A percentile compares a stretch with the other conserved stretches of the same genome.
phyloP scores from a whole-genome alignment of 2,329 filamentous ascomycete genomes.

The Monosporascus sp. region DNA sequence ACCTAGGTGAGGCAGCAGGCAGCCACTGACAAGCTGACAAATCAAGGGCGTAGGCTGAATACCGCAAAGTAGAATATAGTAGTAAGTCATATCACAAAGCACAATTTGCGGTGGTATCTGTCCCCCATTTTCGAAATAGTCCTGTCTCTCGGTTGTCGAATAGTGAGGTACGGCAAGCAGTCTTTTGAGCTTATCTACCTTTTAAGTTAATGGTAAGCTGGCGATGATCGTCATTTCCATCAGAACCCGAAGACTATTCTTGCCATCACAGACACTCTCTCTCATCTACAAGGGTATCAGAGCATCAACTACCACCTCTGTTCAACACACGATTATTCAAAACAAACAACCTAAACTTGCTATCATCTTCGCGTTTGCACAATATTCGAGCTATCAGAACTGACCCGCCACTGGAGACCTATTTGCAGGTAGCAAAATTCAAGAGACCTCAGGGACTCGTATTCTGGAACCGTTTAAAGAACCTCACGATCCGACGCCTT shows the following conservation, averaged over 20 bases:
- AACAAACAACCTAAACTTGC: too few species aligned
- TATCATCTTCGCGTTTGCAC: too few species aligned
- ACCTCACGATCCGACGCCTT: not conserved
- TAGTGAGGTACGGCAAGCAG: too few species aligned
- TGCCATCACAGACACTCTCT: constrained; percentile 14
- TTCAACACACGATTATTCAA: too few species aligned
- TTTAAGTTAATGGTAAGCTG: not conserved
- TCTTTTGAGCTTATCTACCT: too few species aligned
- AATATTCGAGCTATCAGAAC: too few species aligned
- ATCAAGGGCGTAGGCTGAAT: constrained; percentile 10
- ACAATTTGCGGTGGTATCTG: too few species aligned
- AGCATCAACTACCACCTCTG: too few species aligned
- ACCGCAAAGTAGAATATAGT: not conserved
- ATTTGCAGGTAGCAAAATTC: not conserved
- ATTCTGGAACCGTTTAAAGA: not conserved
- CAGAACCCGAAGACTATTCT: constrained; percentile 3
- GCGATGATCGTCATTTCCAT: constrained; percentile 7
- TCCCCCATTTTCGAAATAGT: too few species aligned
- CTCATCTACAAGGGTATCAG: constrained; percentile 10
- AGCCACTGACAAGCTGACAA: constrained; percentile 10
- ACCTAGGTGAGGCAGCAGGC: not conserved
- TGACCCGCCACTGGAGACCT: not conserved
- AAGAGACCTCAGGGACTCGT: not conserved
- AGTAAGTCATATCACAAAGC: too few species aligned
- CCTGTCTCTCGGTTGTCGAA: too few species aligned